A percentile compares a stretch with the other conserved stretches of the same genome.
Evolutionary conservation across 2,329 filamentous ascomycete genomes (phyloP).

Genomic region (Fusarium tupiense): DNA sequence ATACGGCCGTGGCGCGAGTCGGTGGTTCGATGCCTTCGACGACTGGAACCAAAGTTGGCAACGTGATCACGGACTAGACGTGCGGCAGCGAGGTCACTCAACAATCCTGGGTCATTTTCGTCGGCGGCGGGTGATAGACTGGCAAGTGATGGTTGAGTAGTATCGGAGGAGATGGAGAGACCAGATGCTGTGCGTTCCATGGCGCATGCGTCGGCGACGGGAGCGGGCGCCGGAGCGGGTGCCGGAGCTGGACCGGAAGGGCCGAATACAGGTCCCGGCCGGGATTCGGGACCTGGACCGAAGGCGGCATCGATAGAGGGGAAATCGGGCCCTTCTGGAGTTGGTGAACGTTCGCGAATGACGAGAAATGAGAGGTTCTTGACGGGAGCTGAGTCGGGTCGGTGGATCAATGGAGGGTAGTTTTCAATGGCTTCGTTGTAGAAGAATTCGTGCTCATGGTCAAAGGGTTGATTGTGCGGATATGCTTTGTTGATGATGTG

Average conservation of each 20-base stretch:
- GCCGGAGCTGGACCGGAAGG: conserved; percentile 14
- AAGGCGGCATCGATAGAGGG: conserved; percentile 24
- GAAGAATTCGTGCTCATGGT: conserved; percentile 19
- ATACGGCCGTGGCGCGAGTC: conserved; percentile 67
- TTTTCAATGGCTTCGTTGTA: conserved; percentile 23
- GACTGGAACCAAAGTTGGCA: conserved; percentile 43
- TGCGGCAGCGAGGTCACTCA: conserved; percentile 60
- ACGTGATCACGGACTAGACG: conserved; percentile 60
- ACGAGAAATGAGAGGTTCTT: conserved; percentile 51
- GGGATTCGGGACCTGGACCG: conserved; percentile 24
- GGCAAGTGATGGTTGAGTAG: conserved; percentile 44
- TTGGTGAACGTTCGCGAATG: conserved; percentile 49
- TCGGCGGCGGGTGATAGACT: conserved; percentile 37
- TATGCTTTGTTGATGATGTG: conserved; percentile 21
- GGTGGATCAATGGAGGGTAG: conserved; percentile 19
- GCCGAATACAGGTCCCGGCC: conserved; percentile 31
- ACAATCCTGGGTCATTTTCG: conserved; percentile 47
- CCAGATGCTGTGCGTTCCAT: conserved; percentile 63
- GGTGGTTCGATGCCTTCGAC: conserved; percentile 54
- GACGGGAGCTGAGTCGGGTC: conserved; percentile 43
- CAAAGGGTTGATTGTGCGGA: conserved; percentile 7
- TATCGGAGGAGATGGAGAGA: conserved; percentile 57
- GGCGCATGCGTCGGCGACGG: conserved; percentile 32
- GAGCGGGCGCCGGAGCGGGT: not conserved
- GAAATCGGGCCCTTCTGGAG: conserved; percentile 34